Base-by-base conservation (phyloP, 2,329 filamentous ascomycete species). In the Aureobasidium subglaciale region DNA sequence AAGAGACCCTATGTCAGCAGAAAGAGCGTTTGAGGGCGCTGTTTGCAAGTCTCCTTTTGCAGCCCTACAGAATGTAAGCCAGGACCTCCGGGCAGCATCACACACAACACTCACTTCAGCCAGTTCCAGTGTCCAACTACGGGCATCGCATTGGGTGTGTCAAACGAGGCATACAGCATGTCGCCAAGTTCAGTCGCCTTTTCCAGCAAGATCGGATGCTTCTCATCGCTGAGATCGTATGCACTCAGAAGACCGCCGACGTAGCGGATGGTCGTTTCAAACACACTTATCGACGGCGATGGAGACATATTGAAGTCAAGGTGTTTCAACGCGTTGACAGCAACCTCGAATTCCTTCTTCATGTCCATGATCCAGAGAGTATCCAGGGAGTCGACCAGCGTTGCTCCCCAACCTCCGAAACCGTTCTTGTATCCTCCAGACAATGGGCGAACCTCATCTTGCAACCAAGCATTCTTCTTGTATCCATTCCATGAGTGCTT, bases 401-500 rank as follows among this genome's bases (percentile, higher is more conserved):
- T 93, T 18, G 90, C 90, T n/a, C 87, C 87, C 90, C 90, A 95
- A 45, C 87, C 88, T 65, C 89, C 92, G 68, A 96, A 96, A 0
- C 89, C 88, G 65, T 96, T 88, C 22, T 82, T 82, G 60, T 76
- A 83, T 18, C 72, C 74, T 53, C 83, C 84, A 16, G 82, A 80
- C 30, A 68, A 29, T 0, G 92, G 92, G 18, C 74, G 78, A 7
- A 96, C 72, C 72, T 96, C 92, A 66, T 97, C 92, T 63, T 95
- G 88, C 60, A 85, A 80, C 84, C 89, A 92, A 10, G 91, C 91
- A 64, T 85, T 78, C 59, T 82, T 76, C 67, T 81, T 88, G 73
- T 97, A 97, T 32, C 87, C 88, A 4, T 77, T 72, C 91, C 92
- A 97, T 0, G 89, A 84, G 63, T 85, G 85, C 63, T 80, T 74